Evolutionary conservation across 371 early-diverging fungal genomes (phyloP).

Genomic region (Dichotomocladium elegans): DNA sequence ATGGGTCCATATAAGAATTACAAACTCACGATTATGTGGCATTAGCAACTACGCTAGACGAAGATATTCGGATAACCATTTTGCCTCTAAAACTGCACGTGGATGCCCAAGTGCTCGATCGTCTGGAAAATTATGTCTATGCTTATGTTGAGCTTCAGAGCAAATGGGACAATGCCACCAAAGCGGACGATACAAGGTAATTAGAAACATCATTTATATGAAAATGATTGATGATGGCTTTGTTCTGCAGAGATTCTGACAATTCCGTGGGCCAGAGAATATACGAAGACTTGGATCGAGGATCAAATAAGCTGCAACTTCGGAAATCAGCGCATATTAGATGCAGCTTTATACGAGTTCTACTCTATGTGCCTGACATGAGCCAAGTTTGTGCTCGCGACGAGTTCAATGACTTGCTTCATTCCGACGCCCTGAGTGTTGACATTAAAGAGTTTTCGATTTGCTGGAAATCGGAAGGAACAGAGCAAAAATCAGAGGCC

Average conservation of each 20-base stretch:
- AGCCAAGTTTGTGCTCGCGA: slow-evolving; percentile 27
- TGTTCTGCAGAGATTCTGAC: background rate
- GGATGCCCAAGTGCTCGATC: slow-evolving; percentile 43
- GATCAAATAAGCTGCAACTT: slow-evolving; percentile 4
- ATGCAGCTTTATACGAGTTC: slow-evolving; percentile 38
- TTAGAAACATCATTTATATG: background rate
- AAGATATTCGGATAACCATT: slow-evolving; percentile 45
- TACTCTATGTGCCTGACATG: slow-evolving; percentile 46
- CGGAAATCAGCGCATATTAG: slow-evolving; percentile 19
- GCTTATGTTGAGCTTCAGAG: slow-evolving; percentile 18
- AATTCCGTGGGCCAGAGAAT: slow-evolving; percentile 16
- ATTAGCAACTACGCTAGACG: slow-evolving; percentile 22
- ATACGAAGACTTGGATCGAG: slow-evolving; percentile 20
- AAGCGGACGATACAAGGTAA: slow-evolving; percentile 8
- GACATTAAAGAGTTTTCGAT: slow-evolving; percentile 26
- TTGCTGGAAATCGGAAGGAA: slow-evolving; percentile 13
- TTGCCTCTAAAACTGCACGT: slow-evolving; percentile 47
- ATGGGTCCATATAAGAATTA: background rate
- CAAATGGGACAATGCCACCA: background rate
- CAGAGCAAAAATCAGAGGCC: background rate
- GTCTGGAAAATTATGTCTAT: slow-evolving; percentile 45
- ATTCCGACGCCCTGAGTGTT: slow-evolving; percentile 30
- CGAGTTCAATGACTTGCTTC: slow-evolving; percentile 29
- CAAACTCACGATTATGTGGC: background rate
- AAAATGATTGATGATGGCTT: background rate